Evolutionary conservation across 768 basidiomycete species (phyloP), one percentile per base, ranked within the genome.

Genomic region (Xerocomellus dryophilus): DNA sequence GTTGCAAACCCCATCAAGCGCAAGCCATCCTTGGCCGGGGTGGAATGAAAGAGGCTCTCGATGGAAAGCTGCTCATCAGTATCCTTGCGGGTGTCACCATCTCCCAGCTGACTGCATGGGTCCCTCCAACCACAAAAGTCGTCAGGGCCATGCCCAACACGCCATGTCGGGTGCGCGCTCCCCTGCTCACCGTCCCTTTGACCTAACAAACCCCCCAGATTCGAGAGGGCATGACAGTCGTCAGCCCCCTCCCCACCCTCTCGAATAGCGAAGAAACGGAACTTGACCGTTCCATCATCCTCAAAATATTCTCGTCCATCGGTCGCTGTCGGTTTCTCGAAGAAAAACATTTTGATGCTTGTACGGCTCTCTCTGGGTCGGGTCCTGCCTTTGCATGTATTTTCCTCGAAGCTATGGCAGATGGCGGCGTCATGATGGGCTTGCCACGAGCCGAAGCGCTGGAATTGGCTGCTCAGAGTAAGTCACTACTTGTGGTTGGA

Each of bases 341-440:
- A 48, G 97, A 99, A 72, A 98, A 95, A 70, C 90, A 98, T 70
- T 99, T 99, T 63, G 96, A 99, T 73, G 95, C 96, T 5, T 97
- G 93, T 68, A 99, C 97, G 0, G 97, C 97, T 11, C 79, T 99
- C 4, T 93, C 91, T 15, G 97, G 95, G 0, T 93, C 93, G 7
- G 97, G 97, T 0, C 97, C 97, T 36, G 97, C 97, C 0, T 98
- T 99, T 71, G 94, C 93, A 1, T 94, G 93, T 61, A 85, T 98
- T 45, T 93, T 98, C 64, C 78, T 99, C 58, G 97, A 99, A 71
- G 96, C 97, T 0, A 97, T 99, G 94, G 88, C 93, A 1, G 97
- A 98, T 69, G 97, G 97, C 25, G 97, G 94, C 41, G 97, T 98
- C 43, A 98, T 99, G 96, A 98, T 98, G 97, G 97, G 97, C 29